phyloP scores from a whole-genome alignment of 2,329 filamentous ascomycete genomes.

The Oidium heveae region DNA sequence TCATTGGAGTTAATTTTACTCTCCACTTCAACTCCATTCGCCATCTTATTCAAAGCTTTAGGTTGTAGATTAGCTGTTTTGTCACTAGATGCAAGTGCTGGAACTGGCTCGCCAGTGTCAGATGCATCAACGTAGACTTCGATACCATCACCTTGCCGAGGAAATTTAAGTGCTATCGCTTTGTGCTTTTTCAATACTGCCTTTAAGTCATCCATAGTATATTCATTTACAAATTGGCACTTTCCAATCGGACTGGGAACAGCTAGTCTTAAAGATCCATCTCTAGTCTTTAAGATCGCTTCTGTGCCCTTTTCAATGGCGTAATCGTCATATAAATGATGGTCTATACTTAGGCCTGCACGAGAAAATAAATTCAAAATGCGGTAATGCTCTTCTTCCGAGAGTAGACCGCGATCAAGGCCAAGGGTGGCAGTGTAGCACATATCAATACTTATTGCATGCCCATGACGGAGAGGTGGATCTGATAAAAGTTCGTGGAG shows the following conservation, averaged over 20 bases:
- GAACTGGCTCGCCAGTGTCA: slow-evolving; percentile 27
- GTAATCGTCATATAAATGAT: slow-evolving; percentile 38
- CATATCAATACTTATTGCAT: slow-evolving; percentile 56
- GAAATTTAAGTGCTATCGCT: slow-evolving; percentile 32
- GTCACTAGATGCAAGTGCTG: background rate
- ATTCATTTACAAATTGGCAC: slow-evolving; percentile 45
- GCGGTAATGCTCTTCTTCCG: slow-evolving; percentile 31
- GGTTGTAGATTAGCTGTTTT: too few species aligned
- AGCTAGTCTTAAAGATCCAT: slow-evolving; percentile 40
- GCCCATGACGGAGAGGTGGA: slow-evolving; percentile 43
- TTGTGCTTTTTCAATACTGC: slow-evolving; percentile 36
- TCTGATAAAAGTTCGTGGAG: slow-evolving; percentile 45
- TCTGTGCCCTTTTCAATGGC: slow-evolving; percentile 39
- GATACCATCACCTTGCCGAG: slow-evolving; percentile 36
- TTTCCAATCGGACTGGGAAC: slow-evolving; percentile 41
- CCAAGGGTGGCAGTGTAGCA: slow-evolving; percentile 47
- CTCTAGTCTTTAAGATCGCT: slow-evolving; percentile 46
- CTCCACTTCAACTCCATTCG: too few species aligned
- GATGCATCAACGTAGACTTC: slow-evolving; percentile 45
- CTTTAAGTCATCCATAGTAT: slow-evolving; percentile 34
- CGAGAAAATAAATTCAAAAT: slow-evolving; percentile 43
- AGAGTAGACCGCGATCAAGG: slow-evolving; percentile 33
- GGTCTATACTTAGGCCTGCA: slow-evolving; percentile 46
- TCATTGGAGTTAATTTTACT: too few species aligned
- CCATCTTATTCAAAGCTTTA: too few species aligned